Base-by-base conservation (phyloP, 805 yeast species). In the Hagleromyces aurorensis region DNA sequence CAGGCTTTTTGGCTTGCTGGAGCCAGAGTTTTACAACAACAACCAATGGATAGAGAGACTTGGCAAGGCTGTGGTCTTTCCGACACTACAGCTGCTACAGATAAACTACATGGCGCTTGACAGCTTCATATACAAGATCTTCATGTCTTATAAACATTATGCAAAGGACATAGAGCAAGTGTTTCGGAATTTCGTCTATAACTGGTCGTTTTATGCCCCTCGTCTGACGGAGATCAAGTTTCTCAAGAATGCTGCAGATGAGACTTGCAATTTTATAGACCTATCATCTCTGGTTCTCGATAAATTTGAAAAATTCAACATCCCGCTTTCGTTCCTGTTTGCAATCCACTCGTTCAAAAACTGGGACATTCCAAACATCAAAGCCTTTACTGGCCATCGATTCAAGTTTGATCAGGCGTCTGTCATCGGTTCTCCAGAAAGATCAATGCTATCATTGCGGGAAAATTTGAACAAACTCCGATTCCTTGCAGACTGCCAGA, bases 291-390 rank as follows among this genome's bases (percentile, higher is more conserved):
- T 34, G 8, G 32, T 43, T 24, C 19, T 49, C 13, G 30, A 33
- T 23, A 39, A 40, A 23, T 40, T 44, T 13, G 34, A 30, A 16
- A 20, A 21, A 6, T 27, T 30, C 9, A 19, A 25, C n/a, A 34
- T 40, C 10, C 30, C 37, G 7, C 26, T 49, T 15, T 36, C 32
- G 23, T 21, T 28, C 13, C 29, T 41, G 10, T 50, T 50, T 26
- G 27, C 37, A 16, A 17, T 52, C 7, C 51, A 52, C 27, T 50
- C 54, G 3, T 39, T 48, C 15, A 29, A 38, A n/a, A 44, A 47
- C 29, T 50, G 55, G 54, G 9, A 25, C 6, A 22, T 50, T 21
- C 50, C 49, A 8, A 32, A 32, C 10, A 26, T 50, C 1, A 28
- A 19, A 13, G 15, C 23, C 16, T 50, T 48, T 27, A 28, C 48